Base-by-base conservation (phyloP, 1,139 yeast genomes). In the Komagataea norvegica region DNA sequence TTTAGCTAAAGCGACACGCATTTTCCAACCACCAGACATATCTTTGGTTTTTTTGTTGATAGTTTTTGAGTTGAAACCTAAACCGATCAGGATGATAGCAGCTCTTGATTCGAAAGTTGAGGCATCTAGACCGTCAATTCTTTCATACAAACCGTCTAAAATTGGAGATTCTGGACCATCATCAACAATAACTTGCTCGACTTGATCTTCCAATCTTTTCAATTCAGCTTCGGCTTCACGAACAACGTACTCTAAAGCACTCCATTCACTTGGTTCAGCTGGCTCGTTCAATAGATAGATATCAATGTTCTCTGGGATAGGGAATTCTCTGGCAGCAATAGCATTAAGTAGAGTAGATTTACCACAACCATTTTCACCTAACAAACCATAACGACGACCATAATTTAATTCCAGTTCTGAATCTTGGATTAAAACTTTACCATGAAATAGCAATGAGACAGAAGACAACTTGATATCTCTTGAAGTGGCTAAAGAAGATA, bases 311-410 rank as follows among this genome's bases (percentile, higher is more conserved):
- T 82, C 93, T 34, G 98, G 97, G 54, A 91, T 74, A 41, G 98
- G 98, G 67, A 74, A 91, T 66, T 93, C 99, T 65, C 96, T 78
- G 41, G 95, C 94, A 44, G 97, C 96, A 55, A 93, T 67, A 29
- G 97, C 81, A 64, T 85, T 86, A 62, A 91, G 68, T 57, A 91
- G 79, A 22, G 99, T 91, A 30, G 97, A 88, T 67, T 91, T 91
- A 70, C 99, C 99, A 70, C 98, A 91, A 48, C 99, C 99, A 65
- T 91, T 91, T 67, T 89, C 97, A 61, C 99, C 99, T 55, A 93
- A 74, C 51, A 91, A 74, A 68, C 95, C 95, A 62, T 93, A 91
- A 66, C 96, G 80, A 70, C 96, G 86, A 60, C 98, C 98, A 65
- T 79, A 89, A 69, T 91, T 93, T 68, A 91, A 78, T 70, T 91